Evolutionary conservation across 2,329 filamentous ascomycete species (phyloP).

Genomic region (Pseudogymnoascus sp.): DNA sequence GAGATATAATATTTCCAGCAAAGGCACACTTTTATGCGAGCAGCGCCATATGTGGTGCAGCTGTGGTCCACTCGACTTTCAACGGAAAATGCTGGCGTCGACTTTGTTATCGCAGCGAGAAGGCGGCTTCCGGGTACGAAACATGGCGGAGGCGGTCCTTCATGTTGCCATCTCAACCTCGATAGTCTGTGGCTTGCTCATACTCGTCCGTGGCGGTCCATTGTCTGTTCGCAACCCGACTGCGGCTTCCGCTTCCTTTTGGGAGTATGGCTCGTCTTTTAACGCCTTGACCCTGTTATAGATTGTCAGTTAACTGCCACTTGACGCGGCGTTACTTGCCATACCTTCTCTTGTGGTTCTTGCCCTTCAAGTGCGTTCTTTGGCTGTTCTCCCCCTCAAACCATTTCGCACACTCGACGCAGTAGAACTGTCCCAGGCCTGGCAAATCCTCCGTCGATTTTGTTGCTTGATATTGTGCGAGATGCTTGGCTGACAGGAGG

Average conservation of each 20-base stretch:
- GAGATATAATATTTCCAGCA: background rate
- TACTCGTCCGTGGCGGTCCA: constrained; percentile 34
- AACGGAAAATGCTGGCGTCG: background rate
- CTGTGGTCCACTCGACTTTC: background rate
- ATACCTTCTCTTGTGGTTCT: constrained; percentile 86
- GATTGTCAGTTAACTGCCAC: background rate
- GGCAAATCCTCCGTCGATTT: constrained; percentile 84
- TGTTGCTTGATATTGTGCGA: constrained; percentile 67
- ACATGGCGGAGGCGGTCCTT: background rate
- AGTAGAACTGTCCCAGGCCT: constrained; percentile 78
- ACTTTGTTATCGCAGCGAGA: background rate
- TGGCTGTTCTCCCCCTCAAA: constrained; percentile 80
- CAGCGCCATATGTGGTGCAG: background rate
- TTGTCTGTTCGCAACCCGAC: constrained; percentile 67
- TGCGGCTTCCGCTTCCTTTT: constrained; percentile 78
- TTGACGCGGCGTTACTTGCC: constrained; percentile 15
- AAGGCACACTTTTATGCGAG: background rate
- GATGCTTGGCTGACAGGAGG: constrained; percentile 68
- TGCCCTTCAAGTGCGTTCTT: constrained; percentile 69
- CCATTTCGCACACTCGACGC: constrained; percentile 90
- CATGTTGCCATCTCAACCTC: constrained; percentile 35
- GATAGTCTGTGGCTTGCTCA: constrained; percentile 24
- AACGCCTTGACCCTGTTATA: constrained; percentile 67
- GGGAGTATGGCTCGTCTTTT: constrained; percentile 76
- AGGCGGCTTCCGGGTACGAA: background rate